Conservation (phyloP, 2,329 filamentous ascomycete species). For the Lachnellula hyalina region DNA sequence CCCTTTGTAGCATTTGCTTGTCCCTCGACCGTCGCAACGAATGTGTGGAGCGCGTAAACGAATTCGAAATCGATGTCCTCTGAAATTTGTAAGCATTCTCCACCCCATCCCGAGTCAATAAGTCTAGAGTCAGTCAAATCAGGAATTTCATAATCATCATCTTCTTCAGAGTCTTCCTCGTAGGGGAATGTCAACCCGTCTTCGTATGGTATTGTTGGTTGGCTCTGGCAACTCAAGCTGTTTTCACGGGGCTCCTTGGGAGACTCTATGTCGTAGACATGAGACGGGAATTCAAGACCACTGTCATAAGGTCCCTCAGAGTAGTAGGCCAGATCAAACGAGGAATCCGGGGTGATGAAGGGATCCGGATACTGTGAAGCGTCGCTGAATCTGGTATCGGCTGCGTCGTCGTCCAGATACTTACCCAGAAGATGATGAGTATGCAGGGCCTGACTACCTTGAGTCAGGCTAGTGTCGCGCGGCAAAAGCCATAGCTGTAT, state of each 20-base stretch:
- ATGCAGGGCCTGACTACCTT: conserved; percentile 19
- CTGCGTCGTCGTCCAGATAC: conserved; percentile 39
- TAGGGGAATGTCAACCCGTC: conserved; percentile 37
- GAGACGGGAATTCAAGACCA: not conserved
- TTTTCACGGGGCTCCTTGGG: conserved; percentile 13
- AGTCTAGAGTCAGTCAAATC: conserved; percentile 51
- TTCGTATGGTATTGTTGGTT: conserved; percentile 23
- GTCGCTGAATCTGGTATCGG: conserved; percentile 1
- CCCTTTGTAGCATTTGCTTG: conserved; percentile 98
- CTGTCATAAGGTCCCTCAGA: not conserved
- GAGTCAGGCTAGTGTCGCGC: conserved; percentile 22
- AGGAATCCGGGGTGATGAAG: not conserved
- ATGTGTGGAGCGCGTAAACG: conserved; percentile 96
- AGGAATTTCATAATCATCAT: conserved; percentile 56
- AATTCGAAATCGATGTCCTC: conserved; percentile 99
- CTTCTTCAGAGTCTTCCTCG: conserved; percentile 40
- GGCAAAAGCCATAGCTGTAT: conserved; percentile 17
- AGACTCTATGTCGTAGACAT: conserved; percentile 2
- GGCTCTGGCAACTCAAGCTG: conserved; percentile 11
- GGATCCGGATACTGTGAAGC: not conserved
- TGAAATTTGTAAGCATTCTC: conserved; percentile 83
- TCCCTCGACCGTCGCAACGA: conserved; percentile 94
- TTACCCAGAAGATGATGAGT: conserved; percentile 45
- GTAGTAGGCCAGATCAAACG: conserved; percentile 9
- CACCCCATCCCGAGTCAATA: conserved; percentile 68